A percentile compares a stretch with the other conserved stretches of the same genome.
These are phyloP conservation scores for Exserohilum rostratum DNA, from an alignment of 2,329 filamentous ascomycete species.

Conservation along the genomic window DNA sequence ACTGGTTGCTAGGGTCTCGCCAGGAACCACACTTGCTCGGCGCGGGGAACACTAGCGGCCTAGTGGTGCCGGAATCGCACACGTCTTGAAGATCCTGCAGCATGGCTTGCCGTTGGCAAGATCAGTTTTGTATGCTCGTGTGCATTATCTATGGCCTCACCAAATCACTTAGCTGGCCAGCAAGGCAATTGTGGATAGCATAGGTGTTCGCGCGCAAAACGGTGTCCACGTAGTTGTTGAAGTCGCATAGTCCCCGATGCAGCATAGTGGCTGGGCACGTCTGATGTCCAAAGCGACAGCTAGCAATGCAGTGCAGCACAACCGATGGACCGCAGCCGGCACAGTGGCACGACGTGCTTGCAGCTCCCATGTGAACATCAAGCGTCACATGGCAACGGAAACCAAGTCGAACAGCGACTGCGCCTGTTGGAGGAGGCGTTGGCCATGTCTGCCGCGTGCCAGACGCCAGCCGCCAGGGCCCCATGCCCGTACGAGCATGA, in stretches of 20 bases:
- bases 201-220: not conserved
- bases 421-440: constrained; percentile 21
- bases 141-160: not conserved
- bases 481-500: constrained; percentile 27
- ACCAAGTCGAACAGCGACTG: constrained; percentile 5
- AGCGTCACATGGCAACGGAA: constrained; percentile 3
- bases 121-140: not conserved
- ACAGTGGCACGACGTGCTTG: not conserved
- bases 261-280: constrained; percentile 19
- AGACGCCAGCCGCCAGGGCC: constrained; percentile 29
- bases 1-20: constrained; percentile 23
- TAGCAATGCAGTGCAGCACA: too few species aligned
- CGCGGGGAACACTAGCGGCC: constrained; percentile 33
- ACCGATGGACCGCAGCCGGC: not conserved
- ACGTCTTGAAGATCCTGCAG: constrained; percentile 22
- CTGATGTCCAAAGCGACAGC: constrained; percentile 4
- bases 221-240: constrained; percentile 5
- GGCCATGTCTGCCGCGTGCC: constrained; percentile 27
- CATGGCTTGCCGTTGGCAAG: constrained; percentile 2
- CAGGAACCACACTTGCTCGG: constrained; percentile 29
- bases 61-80: constrained; percentile 22
- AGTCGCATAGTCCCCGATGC: constrained; percentile 17
- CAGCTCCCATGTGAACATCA: constrained; percentile 9
- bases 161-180: not conserved
- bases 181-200: constrained; percentile 2